These are phyloP conservation scores for Hymenoscyphus fraxineus DNA, from an alignment of 2,329 filamentous ascomycete species.

Conservation along the genomic window DNA sequence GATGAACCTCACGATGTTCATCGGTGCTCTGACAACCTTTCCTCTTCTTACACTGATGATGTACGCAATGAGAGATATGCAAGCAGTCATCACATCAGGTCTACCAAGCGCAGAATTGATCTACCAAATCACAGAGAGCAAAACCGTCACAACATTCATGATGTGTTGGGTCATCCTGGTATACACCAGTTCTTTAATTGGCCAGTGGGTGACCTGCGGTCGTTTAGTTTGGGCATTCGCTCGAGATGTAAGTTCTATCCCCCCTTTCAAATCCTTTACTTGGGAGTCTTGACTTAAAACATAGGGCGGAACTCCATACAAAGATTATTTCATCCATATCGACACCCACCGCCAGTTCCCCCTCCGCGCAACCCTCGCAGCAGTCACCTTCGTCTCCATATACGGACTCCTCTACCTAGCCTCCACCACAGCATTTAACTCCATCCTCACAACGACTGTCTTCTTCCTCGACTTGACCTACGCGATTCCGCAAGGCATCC, in stretches of 20 bases:
- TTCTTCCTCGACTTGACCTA: slow-evolving; percentile 73
- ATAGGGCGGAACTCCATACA: slow-evolving; percentile 47
- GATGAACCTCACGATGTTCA: slow-evolving; percentile 63
- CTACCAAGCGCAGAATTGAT: slow-evolving; percentile 73
- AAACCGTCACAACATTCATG: slow-evolving; percentile 1
- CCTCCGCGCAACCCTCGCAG: slow-evolving; percentile 40
- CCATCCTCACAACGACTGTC: slow-evolving; percentile 72
- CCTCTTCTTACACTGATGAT: slow-evolving; percentile 68
- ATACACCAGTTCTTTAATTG: not conserved
- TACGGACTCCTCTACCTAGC: slow-evolving; percentile 76
- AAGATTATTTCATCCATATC: slow-evolving; percentile 44
- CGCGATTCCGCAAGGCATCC: slow-evolving; percentile 69
- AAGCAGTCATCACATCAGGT: slow-evolving; percentile 58
- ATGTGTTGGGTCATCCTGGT: slow-evolving; percentile 4
- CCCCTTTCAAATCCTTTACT: not conserved
- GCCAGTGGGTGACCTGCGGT: slow-evolving; percentile 4
- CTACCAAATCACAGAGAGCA: slow-evolving; percentile 44
- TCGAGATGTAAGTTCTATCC: not conserved
- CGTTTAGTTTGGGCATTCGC: slow-evolving; percentile 6
- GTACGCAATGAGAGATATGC: slow-evolving; percentile 67
- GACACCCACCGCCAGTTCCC: slow-evolving; percentile 8
- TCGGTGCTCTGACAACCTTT: slow-evolving; percentile 60
- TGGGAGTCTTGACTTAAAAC: not conserved
- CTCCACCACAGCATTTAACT: slow-evolving; percentile 69
- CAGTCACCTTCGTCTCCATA: slow-evolving; percentile 49